Conservation (phyloP, 179 eudicot genomes). For the Vitellaria paradoxa region DNA sequence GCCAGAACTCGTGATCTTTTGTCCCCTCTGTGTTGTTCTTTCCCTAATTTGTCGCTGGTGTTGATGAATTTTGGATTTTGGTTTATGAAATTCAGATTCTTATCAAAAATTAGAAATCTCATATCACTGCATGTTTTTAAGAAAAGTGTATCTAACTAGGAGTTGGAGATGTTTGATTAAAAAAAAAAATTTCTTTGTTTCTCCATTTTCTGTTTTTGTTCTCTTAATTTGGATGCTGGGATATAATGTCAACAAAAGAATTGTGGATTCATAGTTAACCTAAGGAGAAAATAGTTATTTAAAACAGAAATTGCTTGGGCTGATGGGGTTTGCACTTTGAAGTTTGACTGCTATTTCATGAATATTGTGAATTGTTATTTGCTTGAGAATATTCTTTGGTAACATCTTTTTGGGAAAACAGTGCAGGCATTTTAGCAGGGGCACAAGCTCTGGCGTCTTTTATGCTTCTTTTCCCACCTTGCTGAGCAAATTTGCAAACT, state of each 20-base stretch:
- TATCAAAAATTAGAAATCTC: not conserved
- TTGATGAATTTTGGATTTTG: not conserved
- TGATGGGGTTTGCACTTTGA: not conserved
- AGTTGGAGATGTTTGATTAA: not conserved
- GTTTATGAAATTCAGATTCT: not conserved
- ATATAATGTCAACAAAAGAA: not conserved
- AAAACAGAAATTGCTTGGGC: not conserved
- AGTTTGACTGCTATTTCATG: not conserved
- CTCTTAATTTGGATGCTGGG: not conserved
- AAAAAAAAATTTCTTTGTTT: not conserved
- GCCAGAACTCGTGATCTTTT: not conserved
- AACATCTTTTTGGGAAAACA: constrained; percentile 9
- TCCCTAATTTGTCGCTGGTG: not conserved
- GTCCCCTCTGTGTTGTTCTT: too few relatives aligned
- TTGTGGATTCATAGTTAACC: not conserved
- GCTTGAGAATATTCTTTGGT: not conserved
- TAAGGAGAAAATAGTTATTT: too few relatives aligned
- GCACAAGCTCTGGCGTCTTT: constrained; percentile 19
- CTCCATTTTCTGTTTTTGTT: not conserved
- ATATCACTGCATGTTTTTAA: not conserved
- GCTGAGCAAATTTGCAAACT: constrained; percentile 27
- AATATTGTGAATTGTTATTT: not conserved
- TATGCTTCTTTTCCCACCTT: constrained; percentile 7
- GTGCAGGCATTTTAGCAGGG: constrained; percentile 28
- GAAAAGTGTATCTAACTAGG: not conserved